Base-by-base conservation (phyloP, 192 early-diverging fungal genomes). In the Lunasporangiospora selenospora region DNA sequence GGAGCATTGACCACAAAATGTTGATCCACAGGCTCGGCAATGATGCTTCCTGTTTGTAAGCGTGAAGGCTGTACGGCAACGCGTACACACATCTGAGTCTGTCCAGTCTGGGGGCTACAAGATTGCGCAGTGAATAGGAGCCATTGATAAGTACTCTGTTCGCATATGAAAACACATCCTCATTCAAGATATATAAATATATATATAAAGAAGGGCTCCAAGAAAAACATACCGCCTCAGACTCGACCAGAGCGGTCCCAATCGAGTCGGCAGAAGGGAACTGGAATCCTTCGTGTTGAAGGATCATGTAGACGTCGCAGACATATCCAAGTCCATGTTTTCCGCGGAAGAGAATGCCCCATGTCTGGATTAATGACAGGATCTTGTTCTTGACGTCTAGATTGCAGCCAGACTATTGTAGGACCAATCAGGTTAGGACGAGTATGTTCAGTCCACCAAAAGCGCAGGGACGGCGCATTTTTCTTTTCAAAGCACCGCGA, bases 21-120 rank as follows among this genome's bases (percentile, higher is more conserved):
- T 95, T 33, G 89, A 79, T 15, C 98, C 98, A 75, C 98, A 99
- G 63, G 96, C 92, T 70, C 98, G 90, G 64, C 98, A 99, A 78
- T 99, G 98, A 75, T 99, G 98, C 75, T 98, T 98, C 55, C 98
- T 86, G 75, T 96, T 98, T 37, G 95, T 93, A 3, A 95, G 81
- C 16, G 96, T 98, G 62, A 99, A 99, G 9, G 79, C 62, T 2
- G 93, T 92, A 49, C 98, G 85, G 76, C 98, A 99, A 41, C 98
- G 87, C 81, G 90, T 91, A 77, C 98, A 99, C 11, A 94, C 88
- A 58, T 94, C 89, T 38, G 90, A 92, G 66, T 98, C 96, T 8
- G 90, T 89, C 98, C 98, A 99, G 65, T 94, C 95, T 27, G 98
- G 96, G 24, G 98, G 88, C 92, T 94, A 67, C 21, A 42, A 26